Conservation (phyloP, 306 rosid genomes). For the Abrus precatorius region DNA sequence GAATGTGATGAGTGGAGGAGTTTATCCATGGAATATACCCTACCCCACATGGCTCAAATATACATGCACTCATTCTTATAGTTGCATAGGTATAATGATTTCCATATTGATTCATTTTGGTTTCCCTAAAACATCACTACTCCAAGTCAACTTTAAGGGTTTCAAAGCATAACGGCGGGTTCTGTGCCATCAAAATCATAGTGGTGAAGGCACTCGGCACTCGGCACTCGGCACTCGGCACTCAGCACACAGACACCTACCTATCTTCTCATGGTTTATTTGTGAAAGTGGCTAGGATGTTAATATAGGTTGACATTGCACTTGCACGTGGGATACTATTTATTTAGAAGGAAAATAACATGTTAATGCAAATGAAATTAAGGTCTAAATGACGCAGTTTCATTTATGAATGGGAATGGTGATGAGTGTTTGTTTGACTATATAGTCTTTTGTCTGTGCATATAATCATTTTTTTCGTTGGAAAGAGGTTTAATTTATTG, state of each 20-base stretch:
- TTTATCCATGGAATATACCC: slow-evolving; percentile 77
- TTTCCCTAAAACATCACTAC: slow-evolving; percentile 39
- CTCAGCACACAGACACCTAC: slow-evolving; percentile 22
- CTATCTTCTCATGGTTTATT: slow-evolving; percentile 19
- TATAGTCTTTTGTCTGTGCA: background rate
- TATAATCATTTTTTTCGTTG: background rate
- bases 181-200: slow-evolving; percentile 51
- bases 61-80: background rate
- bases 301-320: background rate
- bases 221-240: too few relatives aligned
- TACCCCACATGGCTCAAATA: background rate
- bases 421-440: background rate
- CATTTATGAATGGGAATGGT: background rate
- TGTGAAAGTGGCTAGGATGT: background rate
- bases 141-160: slow-evolving; percentile 46
- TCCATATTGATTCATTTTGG: slow-evolving; percentile 50
- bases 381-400: slow-evolving; percentile 11
- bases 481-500: background rate
- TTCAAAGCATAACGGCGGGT: slow-evolving; percentile 29
- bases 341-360: slow-evolving; percentile 14
- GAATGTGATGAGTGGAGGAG: slow-evolving; percentile 59
- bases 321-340: slow-evolving; percentile 8
- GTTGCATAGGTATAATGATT: slow-evolving; percentile 53
- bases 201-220: slow-evolving; percentile 50
- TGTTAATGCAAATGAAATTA: slow-evolving; percentile 4